Evolutionary conservation across 2,329 filamentous ascomycete species (phyloP), one percentile per base, ranked within the genome.

Genomic region (Xylariales sp.): DNA sequence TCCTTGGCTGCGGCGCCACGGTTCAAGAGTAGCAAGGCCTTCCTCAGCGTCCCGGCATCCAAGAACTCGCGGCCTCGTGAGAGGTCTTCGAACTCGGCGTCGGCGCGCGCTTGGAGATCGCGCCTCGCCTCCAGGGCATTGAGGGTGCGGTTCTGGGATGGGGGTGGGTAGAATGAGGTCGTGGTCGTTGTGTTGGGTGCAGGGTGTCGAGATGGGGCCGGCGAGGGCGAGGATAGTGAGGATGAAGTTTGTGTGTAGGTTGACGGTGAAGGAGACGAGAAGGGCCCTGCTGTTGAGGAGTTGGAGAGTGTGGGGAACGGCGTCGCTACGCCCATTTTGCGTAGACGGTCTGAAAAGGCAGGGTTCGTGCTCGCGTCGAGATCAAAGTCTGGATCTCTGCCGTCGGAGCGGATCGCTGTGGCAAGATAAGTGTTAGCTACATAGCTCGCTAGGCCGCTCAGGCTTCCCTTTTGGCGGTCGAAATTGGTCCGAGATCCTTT

Each of bases 241-340:
- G 65, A 53, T 41, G 70, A 56, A 61, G 65, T 73, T 74, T 67
- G 48, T 68, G 41, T 62, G 60, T 64, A 61, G 12, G 67, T 69
- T 12, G 67, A 62, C 1, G 67, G 12, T 39, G 14, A 65, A 64
- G 56, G 62, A 46, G 36, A 39, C 1, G 68, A 34, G 49, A 56
- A 65, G 43, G 64, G 60, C 6, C 45, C 45, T 65, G 81, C 84
- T 1, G 79, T 85, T 7, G 85, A 87, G 1, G 85, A 86, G 30
- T 83, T 80, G 5, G 85, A 87, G 54, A 81, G 83, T 4, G 84
- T 86, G 36, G 86, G 85, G 69, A 84, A 85, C 4, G 86, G 85
- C 54, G 85, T 81, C 8, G 82, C 86, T 36, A 87, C 79, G 73
- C 86, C 86, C 82, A 89, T 87, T 69, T 85, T 78, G 32, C 81